Evolutionary conservation across 176 grass and related monocot genomes (phyloP), one percentile per base, ranked within the genome.

Genomic region (Aegilops tauschii): DNA sequence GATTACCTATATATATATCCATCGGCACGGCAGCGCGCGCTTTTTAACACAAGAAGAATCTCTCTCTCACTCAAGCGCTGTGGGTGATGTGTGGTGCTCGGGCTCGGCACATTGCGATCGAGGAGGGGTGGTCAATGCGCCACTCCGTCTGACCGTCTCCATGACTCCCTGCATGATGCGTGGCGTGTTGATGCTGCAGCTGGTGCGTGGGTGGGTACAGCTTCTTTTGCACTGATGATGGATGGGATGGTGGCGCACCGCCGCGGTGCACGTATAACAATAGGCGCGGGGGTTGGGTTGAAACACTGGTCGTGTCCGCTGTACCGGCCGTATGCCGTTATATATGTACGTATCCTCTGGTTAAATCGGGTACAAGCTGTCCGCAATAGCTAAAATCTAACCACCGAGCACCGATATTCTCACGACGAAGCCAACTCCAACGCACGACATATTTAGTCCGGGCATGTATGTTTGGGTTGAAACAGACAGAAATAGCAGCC

Each of bases 1-100:
- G 56, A 84, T 84, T 63, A 9, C 82, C 82, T 84, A 75, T 63
- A 40, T 5, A 45, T 84, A 40, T 5, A 45, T 84, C 70, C 3
- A 64, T 1, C 52, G 5, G 45, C 10, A 45, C 42, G 42, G 45
- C 14, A 17, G 14, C 49, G 16, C 49, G 49, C 49, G 4, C 49
- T 52, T 52, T 52, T 5, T 40, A 40, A 9, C 2, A 40, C 3
- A 16, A 0, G 5, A 17, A 17, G 49, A 14, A 52, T 17, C 49
- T 52, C 49, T 16, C 49, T 9, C 11, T 3, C 44, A 47, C 12
- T 47, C 44, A 13, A 13, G 12, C 44, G 44, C 44, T 52, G 49
- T 17, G 49, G 14, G 13, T 52, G 49, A 52, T 52, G 4, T 52
- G 49, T 52, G 16, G 49, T 52, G 49, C 49, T 3, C 12, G 44